These are phyloP conservation scores for Russula vinacea DNA, from an alignment of 768 basidiomycete species.

Conservation along the genomic window DNA sequence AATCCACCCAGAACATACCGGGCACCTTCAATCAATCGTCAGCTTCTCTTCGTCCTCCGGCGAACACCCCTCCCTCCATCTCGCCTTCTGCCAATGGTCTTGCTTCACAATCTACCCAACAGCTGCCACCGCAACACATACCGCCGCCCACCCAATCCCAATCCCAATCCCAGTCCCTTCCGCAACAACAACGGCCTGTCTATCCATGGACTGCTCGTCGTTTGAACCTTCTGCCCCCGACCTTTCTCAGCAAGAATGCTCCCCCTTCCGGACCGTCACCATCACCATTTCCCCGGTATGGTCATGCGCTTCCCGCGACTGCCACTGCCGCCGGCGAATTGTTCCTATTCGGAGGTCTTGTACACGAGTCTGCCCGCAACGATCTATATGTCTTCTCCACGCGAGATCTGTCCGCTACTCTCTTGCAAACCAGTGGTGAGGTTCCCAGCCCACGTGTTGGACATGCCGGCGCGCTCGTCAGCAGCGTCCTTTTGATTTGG, in stretches of 20 bases:
- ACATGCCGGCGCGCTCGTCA: constrained; percentile 92
- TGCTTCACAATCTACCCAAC: constrained; percentile 33
- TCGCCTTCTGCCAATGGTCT: constrained; percentile 38
- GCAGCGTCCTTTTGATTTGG: constrained; percentile 95
- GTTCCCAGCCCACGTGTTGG: constrained; percentile 90
- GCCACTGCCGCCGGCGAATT: constrained; percentile 83
- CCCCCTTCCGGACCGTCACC: constrained; percentile 71
- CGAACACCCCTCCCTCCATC: constrained; percentile 36
- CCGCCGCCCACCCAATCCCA: constrained; percentile 33
- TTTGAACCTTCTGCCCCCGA: constrained; percentile 65
- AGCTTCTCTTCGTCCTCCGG: constrained; percentile 33
- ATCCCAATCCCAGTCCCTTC: constrained; percentile 32
- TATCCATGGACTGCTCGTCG: constrained; percentile 85
- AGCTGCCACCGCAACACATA: constrained; percentile 34
- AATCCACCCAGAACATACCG: constrained; percentile 20
- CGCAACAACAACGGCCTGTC: constrained; percentile 46
- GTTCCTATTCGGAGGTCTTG: constrained; percentile 95
- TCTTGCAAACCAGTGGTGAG: constrained; percentile 86
- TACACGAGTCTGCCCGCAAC: constrained; percentile 83
- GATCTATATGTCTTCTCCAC: constrained; percentile 91
- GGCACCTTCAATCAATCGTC: constrained; percentile 20
- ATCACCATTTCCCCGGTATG: constrained; percentile 94
- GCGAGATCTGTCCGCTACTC: constrained; percentile 70
- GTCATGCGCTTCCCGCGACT: constrained; percentile 82
- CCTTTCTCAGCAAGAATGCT: constrained; percentile 57